Conservation (phyloP, 164 flowering plant species). For the Stephania japonica region DNA sequence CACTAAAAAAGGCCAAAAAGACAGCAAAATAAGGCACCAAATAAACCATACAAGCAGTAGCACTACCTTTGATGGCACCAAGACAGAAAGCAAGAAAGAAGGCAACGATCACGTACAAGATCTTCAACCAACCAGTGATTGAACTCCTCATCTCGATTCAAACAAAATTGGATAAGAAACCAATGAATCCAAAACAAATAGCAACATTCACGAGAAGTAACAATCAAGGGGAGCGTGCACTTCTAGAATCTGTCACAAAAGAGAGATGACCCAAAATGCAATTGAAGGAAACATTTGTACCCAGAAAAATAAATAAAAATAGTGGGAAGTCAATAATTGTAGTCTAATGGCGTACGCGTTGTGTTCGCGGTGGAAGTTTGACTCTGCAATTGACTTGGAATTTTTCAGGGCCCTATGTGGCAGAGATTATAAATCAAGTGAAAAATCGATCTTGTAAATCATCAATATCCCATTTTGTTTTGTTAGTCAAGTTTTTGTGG, state of each 20-base stretch:
- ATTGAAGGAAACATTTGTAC: background rate
- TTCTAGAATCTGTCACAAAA: background rate
- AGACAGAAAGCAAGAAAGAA: constrained; percentile 63
- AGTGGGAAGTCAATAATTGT: background rate
- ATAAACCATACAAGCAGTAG: background rate
- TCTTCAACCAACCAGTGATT: constrained; percentile 30
- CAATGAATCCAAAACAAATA: background rate
- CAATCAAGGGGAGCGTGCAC: too few relatives aligned
- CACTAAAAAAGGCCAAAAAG: background rate
- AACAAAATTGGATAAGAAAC: background rate
- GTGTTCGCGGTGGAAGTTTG: background rate
- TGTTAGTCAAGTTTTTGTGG: background rate
- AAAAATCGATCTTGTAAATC: background rate
- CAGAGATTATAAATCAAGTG: background rate
- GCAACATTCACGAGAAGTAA: background rate
- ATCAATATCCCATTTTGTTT: background rate
- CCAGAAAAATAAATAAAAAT: background rate
- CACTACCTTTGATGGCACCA: constrained; percentile 75
- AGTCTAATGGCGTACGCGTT: background rate
- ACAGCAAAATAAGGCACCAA: background rate
- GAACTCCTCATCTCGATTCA: constrained; percentile 10
- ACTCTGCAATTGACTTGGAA: background rate
- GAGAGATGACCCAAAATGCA: background rate
- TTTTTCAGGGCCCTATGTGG: background rate
- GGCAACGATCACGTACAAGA: constrained; percentile 55